Evolutionary conservation across 805 yeast species (phyloP).

Genomic region (Yamadazyma sp.): DNA sequence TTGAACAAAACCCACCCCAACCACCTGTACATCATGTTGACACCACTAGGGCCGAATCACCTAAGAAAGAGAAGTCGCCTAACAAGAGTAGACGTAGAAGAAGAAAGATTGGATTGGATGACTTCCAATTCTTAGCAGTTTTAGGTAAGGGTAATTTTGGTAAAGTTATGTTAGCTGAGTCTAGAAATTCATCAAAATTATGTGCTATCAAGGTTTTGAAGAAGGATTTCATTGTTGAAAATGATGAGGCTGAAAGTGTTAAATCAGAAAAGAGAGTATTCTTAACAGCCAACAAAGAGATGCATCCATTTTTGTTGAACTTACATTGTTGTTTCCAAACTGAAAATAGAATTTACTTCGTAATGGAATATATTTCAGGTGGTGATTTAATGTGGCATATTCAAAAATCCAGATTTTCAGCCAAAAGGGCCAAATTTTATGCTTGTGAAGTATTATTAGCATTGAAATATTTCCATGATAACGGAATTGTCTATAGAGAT

Average conservation of each 20-base stretch:
- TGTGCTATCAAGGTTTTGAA: constrained; percentile 97
- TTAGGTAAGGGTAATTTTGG: constrained; percentile 99
- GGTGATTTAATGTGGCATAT: constrained; percentile 99
- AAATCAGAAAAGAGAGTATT: constrained; percentile 93
- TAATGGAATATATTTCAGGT: constrained; percentile 96
- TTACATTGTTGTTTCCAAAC: constrained; percentile 96
- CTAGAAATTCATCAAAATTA: constrained; percentile 71
- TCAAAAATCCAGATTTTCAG: constrained; percentile 85
- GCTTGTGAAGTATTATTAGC: constrained; percentile 96
- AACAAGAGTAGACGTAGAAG: constrained; percentile 40
- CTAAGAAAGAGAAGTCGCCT: constrained; percentile 18
- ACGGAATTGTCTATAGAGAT: constrained; percentile 95
- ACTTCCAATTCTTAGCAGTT: constrained; percentile 90
- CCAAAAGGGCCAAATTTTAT: constrained; percentile 91
- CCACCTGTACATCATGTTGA: constrained; percentile 1
- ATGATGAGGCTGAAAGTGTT: constrained; percentile 94
- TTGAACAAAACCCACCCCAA: constrained; percentile 4
- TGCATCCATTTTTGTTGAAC: constrained; percentile 90
- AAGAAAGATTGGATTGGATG: constrained; percentile 86
- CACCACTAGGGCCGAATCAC: constrained; percentile 1
- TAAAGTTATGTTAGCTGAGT: constrained; percentile 95
- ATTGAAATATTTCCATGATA: constrained; percentile 88
- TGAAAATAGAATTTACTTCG: constrained; percentile 94
- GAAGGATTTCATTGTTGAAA: constrained; percentile 92
- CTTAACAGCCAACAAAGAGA: constrained; percentile 74